Conservation (phyloP, 1,284 basidiomycete genomes). For the Earliella scabrosa region DNA sequence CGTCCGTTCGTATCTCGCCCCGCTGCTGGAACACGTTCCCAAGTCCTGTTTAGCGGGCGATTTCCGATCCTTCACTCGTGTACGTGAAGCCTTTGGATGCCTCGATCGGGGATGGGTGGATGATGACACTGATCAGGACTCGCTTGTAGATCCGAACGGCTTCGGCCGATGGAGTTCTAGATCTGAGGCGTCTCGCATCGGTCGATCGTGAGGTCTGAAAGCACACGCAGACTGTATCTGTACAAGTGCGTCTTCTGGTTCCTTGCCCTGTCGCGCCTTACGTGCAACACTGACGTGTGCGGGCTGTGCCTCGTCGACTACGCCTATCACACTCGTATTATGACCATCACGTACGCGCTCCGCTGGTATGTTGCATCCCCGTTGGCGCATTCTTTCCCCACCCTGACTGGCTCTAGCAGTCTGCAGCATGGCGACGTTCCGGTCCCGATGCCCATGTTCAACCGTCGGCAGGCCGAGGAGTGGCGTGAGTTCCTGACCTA, state of each 20-base stretch:
- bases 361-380: slow-evolving; percentile 55
- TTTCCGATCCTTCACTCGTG: too few species aligned
- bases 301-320: slow-evolving; percentile 2
- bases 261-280: slow-evolving; percentile 10
- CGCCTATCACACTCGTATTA: slow-evolving; percentile 62
- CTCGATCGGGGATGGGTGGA: too few species aligned
- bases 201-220: too few species aligned
- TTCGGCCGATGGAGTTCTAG: too few species aligned
- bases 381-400: slow-evolving; percentile 18
- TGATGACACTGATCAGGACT: too few species aligned
- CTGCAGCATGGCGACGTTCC: slow-evolving; percentile 38
- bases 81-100: too few species aligned
- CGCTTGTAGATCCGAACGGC: too few species aligned
- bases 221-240: too few species aligned
- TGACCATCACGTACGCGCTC: slow-evolving; percentile 64
- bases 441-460: slow-evolving; percentile 50
- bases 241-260: slow-evolving; percentile 61
- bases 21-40: too few species aligned
- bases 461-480: slow-evolving; percentile 69
- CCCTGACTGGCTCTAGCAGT: slow-evolving; percentile 33
- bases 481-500: slow-evolving; percentile 60
- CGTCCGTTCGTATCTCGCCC: too few species aligned
- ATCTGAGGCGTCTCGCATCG: too few species aligned
- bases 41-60: too few species aligned
- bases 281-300: slow-evolving; percentile 14